Conservation (phyloP, 1,139 yeast genomes). For the Suhomyces choctaworum region DNA sequence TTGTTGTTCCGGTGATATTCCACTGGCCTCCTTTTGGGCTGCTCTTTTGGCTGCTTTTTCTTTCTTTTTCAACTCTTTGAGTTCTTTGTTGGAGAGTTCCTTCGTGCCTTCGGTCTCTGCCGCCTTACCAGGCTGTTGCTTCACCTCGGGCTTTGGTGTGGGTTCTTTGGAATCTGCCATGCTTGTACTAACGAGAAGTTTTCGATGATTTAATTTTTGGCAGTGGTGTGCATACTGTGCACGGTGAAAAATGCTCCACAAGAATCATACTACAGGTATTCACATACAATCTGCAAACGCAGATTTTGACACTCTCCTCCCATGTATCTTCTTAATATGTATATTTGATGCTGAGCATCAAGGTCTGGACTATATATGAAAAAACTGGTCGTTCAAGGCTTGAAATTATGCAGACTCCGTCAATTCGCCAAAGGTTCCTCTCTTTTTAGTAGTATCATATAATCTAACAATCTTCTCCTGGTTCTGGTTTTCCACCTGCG, state of each 20-base stretch:
- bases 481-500: conserved; percentile 91
- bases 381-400: no score
- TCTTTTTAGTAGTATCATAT: conserved; percentile 83
- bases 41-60: conserved; percentile 92
- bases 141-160: conserved; percentile 2
- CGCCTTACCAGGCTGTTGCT: conserved; percentile 1
- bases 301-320: no score
- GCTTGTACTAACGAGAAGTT: conserved; percentile 3
- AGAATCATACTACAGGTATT: no score
- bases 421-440: conserved; percentile 54
- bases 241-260: no score
- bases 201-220: neutral
- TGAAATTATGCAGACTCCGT: conserved; percentile 19
- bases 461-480: conserved; percentile 90
- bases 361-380: no score
- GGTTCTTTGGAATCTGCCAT: conserved; percentile 14
- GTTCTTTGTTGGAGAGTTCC: conserved; percentile 70
- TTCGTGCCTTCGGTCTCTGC: conserved; percentile 12
- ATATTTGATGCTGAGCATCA: no score
- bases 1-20: conserved; percentile 48
- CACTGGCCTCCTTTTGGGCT: conserved; percentile 55
- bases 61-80: conserved; percentile 82
- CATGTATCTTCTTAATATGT: no score
- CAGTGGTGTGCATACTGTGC: neutral
- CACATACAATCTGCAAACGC: no score